Evolutionary conservation across 2,329 filamentous ascomycete species (phyloP), one percentile per base, ranked within the genome.

Genomic region (Hymenotorrendiella dingleyae): DNA sequence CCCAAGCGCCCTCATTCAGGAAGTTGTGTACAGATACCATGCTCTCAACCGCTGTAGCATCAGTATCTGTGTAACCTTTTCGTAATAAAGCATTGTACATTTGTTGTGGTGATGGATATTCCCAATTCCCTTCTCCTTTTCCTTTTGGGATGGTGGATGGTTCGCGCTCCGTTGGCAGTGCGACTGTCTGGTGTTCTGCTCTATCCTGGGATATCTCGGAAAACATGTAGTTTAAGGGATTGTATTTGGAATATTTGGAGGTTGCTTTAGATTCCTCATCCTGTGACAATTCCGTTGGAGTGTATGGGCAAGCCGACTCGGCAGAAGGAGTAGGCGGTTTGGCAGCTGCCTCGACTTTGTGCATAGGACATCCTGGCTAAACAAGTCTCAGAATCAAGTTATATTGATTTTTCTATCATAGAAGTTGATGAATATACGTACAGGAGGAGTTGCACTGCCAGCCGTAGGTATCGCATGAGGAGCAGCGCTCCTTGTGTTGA

Each of bases 11-110:
- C 64, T 98, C 93, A 63, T 98, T 98, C 46, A 98, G 67, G 59
- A 96, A 97, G 67, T 98, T 98, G 72, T 98, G 93, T 9, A 97
- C 88, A 0, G 88, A 85, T 5, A 98, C 93, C 93, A 98, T 98
- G 59, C 84, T 82, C 66, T 96, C 90, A 11, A 98, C 90, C 3
- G 90, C 89, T 16, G 91, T 93, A 42, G 88, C 78, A 43, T 94
- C 90, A 0, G 93, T 97, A 62, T 97, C 90, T 1, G 85, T 89
- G 66, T 96, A 93, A 45, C 93, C 93, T 67, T 98, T 98, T 51
- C 93, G 84, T 48, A 97, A 70, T 67, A 98, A 84, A 6, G 93
- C 93, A 60, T 98, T 97, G 73, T 97, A 98, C 93, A 98, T 98
- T 67, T 98, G 93, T 69, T 98, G 93, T 0, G 93, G 91, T 0